phyloP scores from a whole-genome alignment of 2,329 filamentous ascomycete genomes.

The Cadophora luteo-olivacea region DNA sequence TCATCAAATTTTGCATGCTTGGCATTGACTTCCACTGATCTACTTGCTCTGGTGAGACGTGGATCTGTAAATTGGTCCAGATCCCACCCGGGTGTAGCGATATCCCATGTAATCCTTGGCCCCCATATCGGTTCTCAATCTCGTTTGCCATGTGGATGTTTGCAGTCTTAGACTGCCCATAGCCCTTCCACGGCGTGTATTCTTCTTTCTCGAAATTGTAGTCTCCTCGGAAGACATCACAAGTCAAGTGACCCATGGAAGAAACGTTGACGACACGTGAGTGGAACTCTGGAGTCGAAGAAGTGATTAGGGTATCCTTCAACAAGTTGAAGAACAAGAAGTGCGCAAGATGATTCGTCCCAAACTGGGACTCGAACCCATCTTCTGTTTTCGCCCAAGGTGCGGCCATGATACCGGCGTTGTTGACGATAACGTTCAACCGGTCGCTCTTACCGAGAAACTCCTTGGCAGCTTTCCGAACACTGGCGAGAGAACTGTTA shows the following conservation, averaged over 20 bases:
- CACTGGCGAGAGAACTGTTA: constrained; percentile 44
- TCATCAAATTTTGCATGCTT: constrained; percentile 21
- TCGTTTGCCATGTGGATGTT: constrained; percentile 55
- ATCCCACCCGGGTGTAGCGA: constrained; percentile 53
- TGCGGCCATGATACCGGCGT: constrained; percentile 38
- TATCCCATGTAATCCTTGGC: constrained; percentile 48
- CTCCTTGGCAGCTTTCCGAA: constrained; percentile 41
- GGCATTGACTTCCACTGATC: constrained; percentile 18
- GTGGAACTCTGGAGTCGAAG: constrained; percentile 48
- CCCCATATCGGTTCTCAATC: constrained; percentile 53
- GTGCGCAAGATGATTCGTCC: constrained; percentile 58
- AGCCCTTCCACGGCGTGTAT: constrained; percentile 49
- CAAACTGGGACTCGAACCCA: constrained; percentile 59
- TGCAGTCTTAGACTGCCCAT: constrained; percentile 53
- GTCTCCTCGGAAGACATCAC: constrained; percentile 38
- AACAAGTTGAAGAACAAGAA: constrained; percentile 61
- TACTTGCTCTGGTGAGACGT: constrained; percentile 30
- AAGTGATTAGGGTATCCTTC: constrained; percentile 50
- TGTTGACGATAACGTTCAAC: constrained; percentile 44
- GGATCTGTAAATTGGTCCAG: constrained; percentile 43
- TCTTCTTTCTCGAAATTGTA: constrained; percentile 40
- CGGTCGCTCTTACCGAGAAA: constrained; percentile 42
- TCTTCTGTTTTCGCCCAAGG: constrained; percentile 47
- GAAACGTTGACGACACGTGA: constrained; percentile 56
- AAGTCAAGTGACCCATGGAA: constrained; percentile 50